A percentile compares a stretch with the other conserved stretches of the same genome.
phyloP scores from a whole-genome alignment of 2,329 filamentous ascomycete genomes.

The Capronia coronata region DNA sequence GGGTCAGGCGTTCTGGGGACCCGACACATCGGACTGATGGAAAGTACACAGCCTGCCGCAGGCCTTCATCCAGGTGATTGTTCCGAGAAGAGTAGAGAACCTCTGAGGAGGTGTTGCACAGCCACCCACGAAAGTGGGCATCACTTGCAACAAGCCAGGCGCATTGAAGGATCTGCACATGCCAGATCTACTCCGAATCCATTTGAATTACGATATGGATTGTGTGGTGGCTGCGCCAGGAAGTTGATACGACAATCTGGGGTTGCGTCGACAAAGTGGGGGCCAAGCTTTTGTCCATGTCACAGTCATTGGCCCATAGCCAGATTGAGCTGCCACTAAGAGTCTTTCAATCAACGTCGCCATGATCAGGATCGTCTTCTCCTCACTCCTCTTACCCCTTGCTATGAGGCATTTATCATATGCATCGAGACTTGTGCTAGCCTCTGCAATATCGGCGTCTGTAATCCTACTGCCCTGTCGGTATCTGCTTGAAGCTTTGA shows the following conservation, averaged over 20 bases:
- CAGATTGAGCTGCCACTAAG: neutral
- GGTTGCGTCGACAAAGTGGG: neutral
- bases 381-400: neutral
- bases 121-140: no score
- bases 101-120: no score
- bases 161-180: no score
- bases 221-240: neutral
- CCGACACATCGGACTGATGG: no score
- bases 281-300: neutral
- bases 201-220: no score
- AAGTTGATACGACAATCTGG: neutral
- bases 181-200: no score
- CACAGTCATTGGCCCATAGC: neutral
- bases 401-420: conserved; percentile 6
- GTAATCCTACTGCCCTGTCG: neutral
- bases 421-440: neutral
- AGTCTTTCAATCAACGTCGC: conserved; percentile 1
- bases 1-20: no score
- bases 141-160: no score
- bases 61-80: no score
- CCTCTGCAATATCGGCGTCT: no score
- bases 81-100: no score
- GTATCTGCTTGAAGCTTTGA: neutral
- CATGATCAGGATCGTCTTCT: neutral
- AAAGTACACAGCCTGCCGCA: no score